Conservation (phyloP, 2,329 filamentous ascomycete species). For the Setomelanomma holmii region DNA sequence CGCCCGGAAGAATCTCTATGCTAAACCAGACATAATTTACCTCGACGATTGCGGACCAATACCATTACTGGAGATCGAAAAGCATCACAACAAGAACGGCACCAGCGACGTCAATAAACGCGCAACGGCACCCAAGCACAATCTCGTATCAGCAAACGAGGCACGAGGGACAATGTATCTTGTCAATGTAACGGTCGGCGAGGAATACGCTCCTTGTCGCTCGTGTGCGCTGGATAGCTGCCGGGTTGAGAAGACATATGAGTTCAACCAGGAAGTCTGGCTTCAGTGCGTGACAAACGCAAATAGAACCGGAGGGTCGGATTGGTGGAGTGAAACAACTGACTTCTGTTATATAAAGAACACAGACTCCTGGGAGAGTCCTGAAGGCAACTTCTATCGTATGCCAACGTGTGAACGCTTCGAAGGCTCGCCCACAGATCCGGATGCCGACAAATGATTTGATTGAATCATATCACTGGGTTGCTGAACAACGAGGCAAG, state of each 20-base stretch:
- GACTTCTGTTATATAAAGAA: constrained; percentile 41
- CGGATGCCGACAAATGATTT: not conserved
- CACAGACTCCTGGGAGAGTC: constrained; percentile 35
- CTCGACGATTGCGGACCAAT: constrained; percentile 40
- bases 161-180: constrained; percentile 24
- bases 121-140: too few relatives aligned
- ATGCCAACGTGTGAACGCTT: constrained; percentile 27
- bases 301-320: constrained; percentile 8
- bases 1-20: constrained; percentile 31
- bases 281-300: constrained; percentile 30
- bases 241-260: constrained; percentile 18
- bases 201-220: constrained; percentile 36
- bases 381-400: constrained; percentile 31
- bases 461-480: not conserved
- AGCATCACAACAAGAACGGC: constrained; percentile 32
- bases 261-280: constrained; percentile 34
- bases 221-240: constrained; percentile 24
- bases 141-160: not conserved
- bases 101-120: constrained; percentile 28
- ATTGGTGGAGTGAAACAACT: constrained; percentile 36
- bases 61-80: constrained; percentile 28
- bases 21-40: constrained; percentile 28
- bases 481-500: too few relatives aligned
- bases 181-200: constrained; percentile 39
- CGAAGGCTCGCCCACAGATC: not conserved